These are phyloP conservation scores for Boletus bicolor DNA, from an alignment of 768 basidiomycete species.

Conservation along the genomic window DNA sequence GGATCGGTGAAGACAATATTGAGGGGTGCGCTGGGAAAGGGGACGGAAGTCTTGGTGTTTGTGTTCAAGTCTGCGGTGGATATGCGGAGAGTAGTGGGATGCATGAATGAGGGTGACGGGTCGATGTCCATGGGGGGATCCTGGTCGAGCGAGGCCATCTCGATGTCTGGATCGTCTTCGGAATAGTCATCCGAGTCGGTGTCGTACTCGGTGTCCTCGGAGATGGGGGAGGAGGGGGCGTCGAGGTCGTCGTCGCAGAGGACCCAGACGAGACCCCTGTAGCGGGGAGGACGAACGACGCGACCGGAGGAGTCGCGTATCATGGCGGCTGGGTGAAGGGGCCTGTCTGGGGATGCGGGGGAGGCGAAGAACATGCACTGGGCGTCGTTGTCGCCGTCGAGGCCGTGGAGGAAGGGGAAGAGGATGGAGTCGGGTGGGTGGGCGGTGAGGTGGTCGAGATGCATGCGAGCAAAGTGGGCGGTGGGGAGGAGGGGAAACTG, in stretches of 20 bases:
- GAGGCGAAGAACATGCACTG: conserved; percentile 78
- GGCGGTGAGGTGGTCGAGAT: conserved; percentile 57
- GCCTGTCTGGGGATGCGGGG: conserved; percentile 22
- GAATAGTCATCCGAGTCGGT: conserved; percentile 30
- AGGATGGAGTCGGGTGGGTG: conserved; percentile 79
- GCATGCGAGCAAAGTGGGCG: conserved; percentile 55
- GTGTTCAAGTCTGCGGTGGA: conserved; percentile 17
- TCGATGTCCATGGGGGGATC: conserved; percentile 30
- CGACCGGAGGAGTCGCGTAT: conserved; percentile 24
- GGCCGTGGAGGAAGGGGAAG: conserved; percentile 87
- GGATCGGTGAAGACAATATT: conserved; percentile 5
- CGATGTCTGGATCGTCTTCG: conserved; percentile 25
- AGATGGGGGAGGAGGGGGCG: conserved; percentile 9
- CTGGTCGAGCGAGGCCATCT: conserved; percentile 30
- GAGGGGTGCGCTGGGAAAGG: conserved; percentile 14
- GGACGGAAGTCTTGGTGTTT: conserved; percentile 6
- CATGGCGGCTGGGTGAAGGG: conserved; percentile 22
- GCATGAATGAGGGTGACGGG: conserved; percentile 33
- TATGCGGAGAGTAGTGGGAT: conserved; percentile 36
- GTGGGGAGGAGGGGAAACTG: conserved; percentile 36
- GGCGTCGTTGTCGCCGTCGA: conserved; percentile 75
- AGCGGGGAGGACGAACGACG: conserved; percentile 38
- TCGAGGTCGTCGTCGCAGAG: conserved; percentile 68
- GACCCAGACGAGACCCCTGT: conserved; percentile 83
- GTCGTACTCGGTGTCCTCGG: conserved; percentile 31